Evolutionary conservation across 2,329 filamentous ascomycete species (phyloP).

Genomic region (Chrysoporthe puriensis): DNA sequence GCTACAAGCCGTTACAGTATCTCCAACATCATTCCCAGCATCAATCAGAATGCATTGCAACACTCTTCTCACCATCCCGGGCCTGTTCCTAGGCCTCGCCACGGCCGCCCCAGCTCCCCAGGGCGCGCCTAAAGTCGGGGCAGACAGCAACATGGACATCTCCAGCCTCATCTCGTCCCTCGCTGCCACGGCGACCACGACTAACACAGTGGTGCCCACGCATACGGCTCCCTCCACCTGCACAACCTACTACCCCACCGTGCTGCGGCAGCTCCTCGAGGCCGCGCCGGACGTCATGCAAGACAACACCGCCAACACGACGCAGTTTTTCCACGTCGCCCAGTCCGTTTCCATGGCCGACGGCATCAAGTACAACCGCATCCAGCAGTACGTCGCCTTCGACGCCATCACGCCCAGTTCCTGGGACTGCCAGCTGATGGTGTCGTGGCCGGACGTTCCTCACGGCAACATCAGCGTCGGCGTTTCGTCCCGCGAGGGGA

Average conservation of each 20-base stretch:
- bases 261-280: constrained; percentile 25
- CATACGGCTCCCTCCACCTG: constrained; percentile 25
- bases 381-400: constrained; percentile 27
- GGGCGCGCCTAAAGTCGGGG: not conserved
- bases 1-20: not conserved
- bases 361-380: constrained; percentile 27
- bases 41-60: constrained; percentile 20
- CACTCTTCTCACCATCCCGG: constrained; percentile 9
- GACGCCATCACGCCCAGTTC: constrained; percentile 23
- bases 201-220: constrained; percentile 15
- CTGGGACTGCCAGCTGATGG: constrained; percentile 29
- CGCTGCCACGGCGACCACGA: not conserved
- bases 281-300: constrained; percentile 18
- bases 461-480: constrained; percentile 14
- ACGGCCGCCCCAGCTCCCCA: constrained; percentile 9
- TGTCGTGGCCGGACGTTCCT: constrained; percentile 24
- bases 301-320: constrained; percentile 22
- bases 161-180: not conserved
- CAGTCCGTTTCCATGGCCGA: constrained; percentile 27
- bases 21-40: constrained; percentile 1
- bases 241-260: constrained; percentile 26
- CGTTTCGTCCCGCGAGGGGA: constrained; percentile 12
- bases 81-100: constrained; percentile 15
- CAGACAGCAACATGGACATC: not conserved
- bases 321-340: constrained; percentile 22